These are phyloP conservation scores for Lactarius psammicola DNA, from an alignment of 768 basidiomycete species.

Conservation along the genomic window DNA sequence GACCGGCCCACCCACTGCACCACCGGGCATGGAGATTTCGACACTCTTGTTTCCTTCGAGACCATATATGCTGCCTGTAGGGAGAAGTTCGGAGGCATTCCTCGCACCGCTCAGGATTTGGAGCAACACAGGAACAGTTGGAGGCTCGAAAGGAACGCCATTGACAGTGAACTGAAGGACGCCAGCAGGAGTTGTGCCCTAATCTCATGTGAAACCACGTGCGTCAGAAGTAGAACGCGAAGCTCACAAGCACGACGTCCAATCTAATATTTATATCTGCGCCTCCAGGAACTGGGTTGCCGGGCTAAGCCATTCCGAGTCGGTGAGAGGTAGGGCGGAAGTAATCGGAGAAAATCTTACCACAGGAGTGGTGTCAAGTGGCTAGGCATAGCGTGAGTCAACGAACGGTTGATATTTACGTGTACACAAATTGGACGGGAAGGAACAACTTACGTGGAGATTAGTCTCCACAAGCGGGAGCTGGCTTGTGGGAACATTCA, in stretches of 20 bases:
- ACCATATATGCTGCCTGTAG: neutral
- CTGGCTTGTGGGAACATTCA: neutral
- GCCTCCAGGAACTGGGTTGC: neutral
- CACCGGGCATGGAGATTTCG: neutral
- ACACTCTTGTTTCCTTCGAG: neutral
- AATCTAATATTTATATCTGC: slow-evolving; percentile 4
- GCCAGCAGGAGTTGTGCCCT: neutral
- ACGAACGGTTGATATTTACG: neutral
- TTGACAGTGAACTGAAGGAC: neutral
- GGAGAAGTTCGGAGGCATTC: neutral
- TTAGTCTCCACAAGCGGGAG: neutral
- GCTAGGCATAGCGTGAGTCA: neutral
- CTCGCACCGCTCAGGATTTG: neutral
- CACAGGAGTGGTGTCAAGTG: neutral
- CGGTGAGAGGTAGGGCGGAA: neutral
- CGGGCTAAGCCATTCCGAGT: neutral
- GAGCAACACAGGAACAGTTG: neutral
- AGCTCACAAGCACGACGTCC: slow-evolving; percentile 7
- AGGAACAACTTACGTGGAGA: neutral
- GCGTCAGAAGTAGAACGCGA: neutral
- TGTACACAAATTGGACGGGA: neutral
- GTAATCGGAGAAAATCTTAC: neutral
- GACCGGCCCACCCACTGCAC: neutral
- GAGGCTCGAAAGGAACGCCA: neutral
- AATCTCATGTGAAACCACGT: neutral